Conservation (phyloP, 73 alveolate species). For the Effrenium voratum region DNA sequence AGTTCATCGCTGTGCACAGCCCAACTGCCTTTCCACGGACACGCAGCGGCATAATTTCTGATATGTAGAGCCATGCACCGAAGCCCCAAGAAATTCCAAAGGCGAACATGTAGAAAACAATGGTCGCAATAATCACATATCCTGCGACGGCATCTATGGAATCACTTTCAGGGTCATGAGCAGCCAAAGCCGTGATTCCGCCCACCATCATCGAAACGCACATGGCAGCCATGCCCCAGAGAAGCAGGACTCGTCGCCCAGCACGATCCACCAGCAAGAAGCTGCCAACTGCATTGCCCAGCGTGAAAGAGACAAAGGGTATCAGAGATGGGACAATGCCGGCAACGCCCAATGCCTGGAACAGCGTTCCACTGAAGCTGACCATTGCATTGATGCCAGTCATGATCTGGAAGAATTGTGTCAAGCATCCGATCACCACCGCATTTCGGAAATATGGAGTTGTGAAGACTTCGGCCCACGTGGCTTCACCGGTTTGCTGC, state of each 20-base stretch:
- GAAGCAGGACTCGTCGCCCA: conserved; percentile 40
- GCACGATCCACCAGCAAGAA: conserved; percentile 69
- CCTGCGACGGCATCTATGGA: too few relatives aligned
- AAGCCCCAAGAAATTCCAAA: conserved; percentile 82
- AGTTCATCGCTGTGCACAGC: conserved; percentile 71
- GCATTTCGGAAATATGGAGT: conserved; percentile 61
- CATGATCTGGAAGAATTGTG: conserved; percentile 53
- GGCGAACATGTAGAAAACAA: conserved; percentile 15
- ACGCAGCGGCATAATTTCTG: conserved; percentile 84
- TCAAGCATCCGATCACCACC: conserved; percentile 59
- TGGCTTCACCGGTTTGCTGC: conserved; percentile 49
- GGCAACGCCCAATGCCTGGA: too few relatives aligned
- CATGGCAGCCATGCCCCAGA: conserved; percentile 63
- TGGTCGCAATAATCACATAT: too few relatives aligned
- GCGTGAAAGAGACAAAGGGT: conserved; percentile 29
- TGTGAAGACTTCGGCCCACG: conserved; percentile 61
- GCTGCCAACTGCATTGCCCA: conserved; percentile 47
- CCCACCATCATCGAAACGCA: conserved; percentile 64
- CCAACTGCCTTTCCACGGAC: conserved; percentile 84
- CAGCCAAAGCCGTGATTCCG: too few relatives aligned
- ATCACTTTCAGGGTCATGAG: too few relatives aligned
- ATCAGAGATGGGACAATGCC: conserved; percentile 41
- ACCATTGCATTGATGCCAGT: conserved; percentile 81
- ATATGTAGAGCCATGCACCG: conserved; percentile 78
- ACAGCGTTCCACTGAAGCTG: conserved; percentile 56